Base-by-base conservation (phyloP, 495 filamentous ascomycete species). In the Penicillium maclennaniae region DNA sequence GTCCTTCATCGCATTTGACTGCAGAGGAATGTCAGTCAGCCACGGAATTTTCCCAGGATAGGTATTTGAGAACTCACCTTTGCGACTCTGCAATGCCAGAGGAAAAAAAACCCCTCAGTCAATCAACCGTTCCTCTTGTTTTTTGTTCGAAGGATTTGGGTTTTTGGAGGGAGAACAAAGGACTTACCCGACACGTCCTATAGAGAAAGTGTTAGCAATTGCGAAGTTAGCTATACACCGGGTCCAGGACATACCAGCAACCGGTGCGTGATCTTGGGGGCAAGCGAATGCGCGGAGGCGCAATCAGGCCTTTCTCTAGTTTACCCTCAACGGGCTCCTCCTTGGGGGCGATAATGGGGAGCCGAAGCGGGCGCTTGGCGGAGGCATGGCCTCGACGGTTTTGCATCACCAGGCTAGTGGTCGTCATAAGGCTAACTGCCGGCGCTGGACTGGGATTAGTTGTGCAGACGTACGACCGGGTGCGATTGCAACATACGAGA, bases 1-100 rank as follows among this genome's bases (percentile, higher is more conserved):
- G 73, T 45, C 68, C 69, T 62, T 79, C 78, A 66, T 81, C 78
- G 62, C 78, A 81, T 69, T 78, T 80, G 20, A 74, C 69, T 75
- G 53, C 31, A 44, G 43, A 55, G 28, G 42, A 56, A 61, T 52
- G 51, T 42, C 45, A 8, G 49, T 60, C 46, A 58, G 57, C 49
- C 49, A 49, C 23, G 43, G 28, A 51, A 51, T 55, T 34, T 39
- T 38, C 25, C 39, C 17, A 45, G 20, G 37, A 26, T 14, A 19
- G 39, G 41, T 45, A 39, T 45, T 45, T 45, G 40, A 34, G 3
- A 27, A 58, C 73, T 67, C 66, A 74, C 77, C 77, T 65, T 80
- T 80, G 45, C 78, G 76, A 60, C 73, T 75, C 72, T 79, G 59
- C 48, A 44, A 31, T 21, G 20, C n/a, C n/a, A n/a, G n/a, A n/a